Base-by-base conservation (phyloP, 202 grass and related monocot species). In the Elaeis oleifera region DNA sequence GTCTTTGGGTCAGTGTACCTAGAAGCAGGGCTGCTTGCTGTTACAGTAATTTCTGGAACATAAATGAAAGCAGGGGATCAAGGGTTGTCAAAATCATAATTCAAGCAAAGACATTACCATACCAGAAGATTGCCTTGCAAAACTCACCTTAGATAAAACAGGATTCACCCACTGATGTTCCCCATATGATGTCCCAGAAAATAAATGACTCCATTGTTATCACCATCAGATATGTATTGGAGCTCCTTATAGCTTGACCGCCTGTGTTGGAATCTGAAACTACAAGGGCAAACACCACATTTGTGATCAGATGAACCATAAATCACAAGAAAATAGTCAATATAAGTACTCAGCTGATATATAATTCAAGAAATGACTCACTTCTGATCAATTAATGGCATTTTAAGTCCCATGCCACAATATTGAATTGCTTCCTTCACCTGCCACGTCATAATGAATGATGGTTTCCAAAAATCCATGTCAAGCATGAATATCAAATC, bases 111-210 rank as follows among this genome's bases (percentile, higher is more conserved):
- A 59, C 6, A 59, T 61, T 68, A 21, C 72, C 29, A 64, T 29
- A 65, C 31, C 50, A 52, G 54, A 50, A 18, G 28, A 65, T 60
- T 67, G 61, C 36, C 66, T 61, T 49, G 65, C 25, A 19, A 27
- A 49, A 4, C 23, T 81, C 71, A 91, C 92, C 92, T 81, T 91
- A 66, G 82, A 55, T 76, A 97, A 71, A 77, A 97, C 84, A 86
- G 92, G 92, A 79, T 97, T 97, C 57, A 97, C 90, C 92, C 92
- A 97, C 53, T 83, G 79, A 74, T 97, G 92, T 55, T 82, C 79
- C 54, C 88, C 88, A 17, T 86, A 97, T 59, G 92, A 97, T 4
- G 88, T 91, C 51, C 88, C 92, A 44, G 92, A 73, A 86, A 91
- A 74, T 97, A 91, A 52, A 97, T 72, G 50, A 91, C 81, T 57